These are phyloP conservation scores for Lolium rigidum DNA, from an alignment of 176 grass and related monocot species.

Conservation along the genomic window DNA sequence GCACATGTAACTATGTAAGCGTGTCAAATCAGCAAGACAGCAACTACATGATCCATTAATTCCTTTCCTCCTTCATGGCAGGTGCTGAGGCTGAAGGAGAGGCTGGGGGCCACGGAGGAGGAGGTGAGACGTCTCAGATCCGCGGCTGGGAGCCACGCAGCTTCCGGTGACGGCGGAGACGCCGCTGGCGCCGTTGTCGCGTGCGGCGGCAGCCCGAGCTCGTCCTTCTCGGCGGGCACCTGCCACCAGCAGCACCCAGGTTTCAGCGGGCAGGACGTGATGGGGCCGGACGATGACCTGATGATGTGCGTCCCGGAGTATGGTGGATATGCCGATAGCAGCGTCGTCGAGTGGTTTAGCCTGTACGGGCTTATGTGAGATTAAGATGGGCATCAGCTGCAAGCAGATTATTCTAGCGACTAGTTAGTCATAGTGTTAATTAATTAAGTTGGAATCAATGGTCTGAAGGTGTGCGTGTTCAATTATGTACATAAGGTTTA, in stretches of 20 bases:
- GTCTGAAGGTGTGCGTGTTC: constrained; percentile 28
- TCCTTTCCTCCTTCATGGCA: constrained; percentile 25
- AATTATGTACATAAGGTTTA: constrained; percentile 50
- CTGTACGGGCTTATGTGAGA: constrained; percentile 48
- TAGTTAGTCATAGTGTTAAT: constrained; percentile 30
- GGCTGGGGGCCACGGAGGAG: constrained; percentile 57
- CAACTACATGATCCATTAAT: not conserved
- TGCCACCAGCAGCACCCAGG: constrained; percentile 61
- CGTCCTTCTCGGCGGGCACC: constrained; percentile 70
- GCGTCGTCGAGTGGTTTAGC: constrained; percentile 53
- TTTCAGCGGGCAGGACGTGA: constrained; percentile 11
- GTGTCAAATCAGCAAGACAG: not conserved
- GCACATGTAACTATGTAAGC: not conserved
- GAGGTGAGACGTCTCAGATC: constrained; percentile 63
- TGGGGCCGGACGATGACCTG: constrained; percentile 42
- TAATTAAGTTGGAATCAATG: constrained; percentile 20
- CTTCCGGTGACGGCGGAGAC: constrained; percentile 40
- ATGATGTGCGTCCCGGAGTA: constrained; percentile 46
- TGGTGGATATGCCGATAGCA: constrained; percentile 40
- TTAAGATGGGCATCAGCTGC: not conserved
- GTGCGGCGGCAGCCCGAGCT: constrained; percentile 67
- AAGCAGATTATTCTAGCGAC: constrained; percentile 39
- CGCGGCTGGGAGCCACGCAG: not conserved
- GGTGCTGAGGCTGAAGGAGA: constrained; percentile 83
- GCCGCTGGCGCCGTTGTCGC: not conserved